Percentiles rank a stretch among this genome's conserved stretches.
Evolutionary conservation across 164 flowering plant species (phyloP).

Genomic region (Stephania yunnanensis): DNA sequence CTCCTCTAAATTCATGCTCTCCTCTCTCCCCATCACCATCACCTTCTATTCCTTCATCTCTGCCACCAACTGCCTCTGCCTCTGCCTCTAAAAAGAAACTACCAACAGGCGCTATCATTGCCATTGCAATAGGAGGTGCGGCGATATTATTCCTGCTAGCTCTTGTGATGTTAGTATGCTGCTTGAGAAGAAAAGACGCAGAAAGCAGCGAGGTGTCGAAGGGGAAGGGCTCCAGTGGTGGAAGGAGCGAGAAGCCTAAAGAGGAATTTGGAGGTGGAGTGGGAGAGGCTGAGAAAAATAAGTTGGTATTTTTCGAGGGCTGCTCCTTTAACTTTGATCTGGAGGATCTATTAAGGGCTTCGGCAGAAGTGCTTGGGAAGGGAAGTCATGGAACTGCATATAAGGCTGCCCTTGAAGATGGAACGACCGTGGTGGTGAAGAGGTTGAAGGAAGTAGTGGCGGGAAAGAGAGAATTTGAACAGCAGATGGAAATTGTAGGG

Average conservation of each 20-base stretch:
- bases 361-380: constrained; percentile 79
- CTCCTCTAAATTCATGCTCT: constrained; percentile 51
- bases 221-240: constrained; percentile 39
- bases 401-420: constrained; percentile 72
- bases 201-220: constrained; percentile 24
- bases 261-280: constrained; percentile 76
- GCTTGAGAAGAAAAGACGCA: constrained; percentile 32
- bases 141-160: constrained; percentile 35
- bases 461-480: constrained; percentile 63
- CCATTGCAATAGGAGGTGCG: constrained; percentile 51
- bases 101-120: constrained; percentile 38
- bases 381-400: constrained; percentile 89
- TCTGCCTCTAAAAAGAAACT: constrained; percentile 34
- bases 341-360: constrained; percentile 36
- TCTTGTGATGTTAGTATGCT: constrained; percentile 28
- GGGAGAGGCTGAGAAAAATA: constrained; percentile 52
- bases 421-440: constrained; percentile 79
- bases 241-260: constrained; percentile 48
- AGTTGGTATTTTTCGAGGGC: constrained; percentile 32
- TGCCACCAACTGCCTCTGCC: constrained; percentile 25
- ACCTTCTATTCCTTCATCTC: constrained; percentile 26
- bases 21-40: constrained; percentile 39
- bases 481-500: constrained; percentile 72
- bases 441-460: constrained; percentile 75
- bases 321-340: constrained; percentile 29